phyloP scores from a whole-genome alignment of 2,329 filamentous ascomycete species.

The Verticillium tricorpus region DNA sequence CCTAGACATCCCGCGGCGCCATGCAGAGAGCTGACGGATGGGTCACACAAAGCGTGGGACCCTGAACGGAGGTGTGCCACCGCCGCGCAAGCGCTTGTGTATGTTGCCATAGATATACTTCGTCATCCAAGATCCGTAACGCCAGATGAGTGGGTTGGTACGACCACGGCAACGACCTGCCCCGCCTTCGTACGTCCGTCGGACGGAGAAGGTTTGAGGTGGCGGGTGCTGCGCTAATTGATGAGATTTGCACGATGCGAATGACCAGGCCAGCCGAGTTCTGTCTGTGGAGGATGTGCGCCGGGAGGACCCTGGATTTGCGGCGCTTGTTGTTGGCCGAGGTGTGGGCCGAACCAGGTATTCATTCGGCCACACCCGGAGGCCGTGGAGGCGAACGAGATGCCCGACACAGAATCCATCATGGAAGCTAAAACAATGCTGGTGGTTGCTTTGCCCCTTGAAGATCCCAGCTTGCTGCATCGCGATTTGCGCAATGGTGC shows the following conservation, averaged over 20 bases:
- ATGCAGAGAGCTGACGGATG: not conserved
- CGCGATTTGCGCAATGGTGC: not conserved
- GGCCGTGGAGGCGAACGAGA: not conserved
- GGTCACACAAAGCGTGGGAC: not conserved
- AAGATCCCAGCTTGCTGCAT: not conserved
- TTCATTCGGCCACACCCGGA: not conserved
- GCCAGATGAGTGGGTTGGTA: not conserved
- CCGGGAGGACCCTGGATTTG: constrained; percentile 1
- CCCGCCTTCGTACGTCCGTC: not conserved
- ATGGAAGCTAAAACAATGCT: not conserved
- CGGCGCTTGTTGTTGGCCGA: not conserved
- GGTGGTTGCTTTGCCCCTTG: not conserved
- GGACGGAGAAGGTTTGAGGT: not conserved
- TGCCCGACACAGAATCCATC: not conserved
- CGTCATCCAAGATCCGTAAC: not conserved
- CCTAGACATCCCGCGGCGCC: not conserved
- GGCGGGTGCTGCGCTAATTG: not conserved
- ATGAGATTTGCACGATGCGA: not conserved
- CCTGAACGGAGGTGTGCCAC: not conserved
- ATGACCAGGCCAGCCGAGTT: not conserved
- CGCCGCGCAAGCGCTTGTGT: not conserved
- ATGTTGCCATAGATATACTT: not conserved
- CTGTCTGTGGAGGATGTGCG: not conserved
- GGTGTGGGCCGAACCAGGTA: not conserved
- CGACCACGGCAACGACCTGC: not conserved